phyloP scores from a whole-genome alignment of 345 rosid genomes.

The Syzygium grande region DNA sequence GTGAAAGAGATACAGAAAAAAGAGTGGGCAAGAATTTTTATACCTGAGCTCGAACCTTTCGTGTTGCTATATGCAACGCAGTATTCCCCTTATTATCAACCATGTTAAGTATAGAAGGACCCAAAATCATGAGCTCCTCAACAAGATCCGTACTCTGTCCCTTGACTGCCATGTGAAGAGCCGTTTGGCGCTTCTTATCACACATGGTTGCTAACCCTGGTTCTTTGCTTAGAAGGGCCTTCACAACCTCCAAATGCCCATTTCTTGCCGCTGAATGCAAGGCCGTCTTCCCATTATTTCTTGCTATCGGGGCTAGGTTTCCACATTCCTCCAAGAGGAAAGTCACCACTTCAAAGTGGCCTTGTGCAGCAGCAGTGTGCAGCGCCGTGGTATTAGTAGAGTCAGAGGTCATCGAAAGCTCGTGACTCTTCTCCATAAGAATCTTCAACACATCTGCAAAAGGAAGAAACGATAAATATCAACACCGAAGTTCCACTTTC shows the following conservation, averaged over 20 bases:
- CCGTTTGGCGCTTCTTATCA: constrained; percentile 83
- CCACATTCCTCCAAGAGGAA: constrained; percentile 56
- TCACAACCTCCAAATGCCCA: constrained; percentile 74
- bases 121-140: constrained; percentile 36
- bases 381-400: constrained; percentile 65
- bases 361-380: constrained; percentile 80
- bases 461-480: neutral
- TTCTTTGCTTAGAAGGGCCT: constrained; percentile 46
- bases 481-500: neutral
- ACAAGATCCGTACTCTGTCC: constrained; percentile 59
- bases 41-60: constrained; percentile 73
- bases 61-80: constrained; percentile 72
- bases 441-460: constrained; percentile 53
- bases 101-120: constrained; percentile 45
- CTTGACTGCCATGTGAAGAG: constrained; percentile 94
- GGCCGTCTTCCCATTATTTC: constrained; percentile 69
- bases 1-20: neutral
- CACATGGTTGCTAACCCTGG: constrained; percentile 39
- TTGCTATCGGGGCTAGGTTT: constrained; percentile 49
- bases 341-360: constrained; percentile 59
- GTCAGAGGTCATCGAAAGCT: constrained; percentile 69
- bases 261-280: constrained; percentile 86
- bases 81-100: constrained; percentile 73
- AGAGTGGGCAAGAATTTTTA: neutral
- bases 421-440: constrained; percentile 55